Conservation (phyloP, 1,284 basidiomycete genomes). For the Volvariella surrecta region DNA sequence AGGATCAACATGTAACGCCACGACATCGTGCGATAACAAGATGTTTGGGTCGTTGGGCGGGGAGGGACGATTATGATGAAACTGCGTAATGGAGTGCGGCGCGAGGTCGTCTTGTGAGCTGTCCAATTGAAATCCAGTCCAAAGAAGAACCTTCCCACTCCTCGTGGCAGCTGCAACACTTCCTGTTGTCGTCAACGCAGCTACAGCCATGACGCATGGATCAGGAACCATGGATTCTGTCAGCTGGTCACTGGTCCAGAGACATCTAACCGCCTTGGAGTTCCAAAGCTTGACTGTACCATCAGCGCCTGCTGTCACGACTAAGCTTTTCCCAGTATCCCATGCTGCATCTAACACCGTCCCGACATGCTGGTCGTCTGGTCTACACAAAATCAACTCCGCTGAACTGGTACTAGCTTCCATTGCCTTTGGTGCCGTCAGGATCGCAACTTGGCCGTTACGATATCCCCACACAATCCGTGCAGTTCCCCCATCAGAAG, state of each 20-base stretch:
- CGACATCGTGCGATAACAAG: slow-evolving; percentile 11
- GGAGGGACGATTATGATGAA: too few relatives aligned
- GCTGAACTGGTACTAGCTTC: slow-evolving; percentile 13
- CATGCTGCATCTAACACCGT: slow-evolving; percentile 45
- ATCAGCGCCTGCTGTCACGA: slow-evolving; percentile 51
- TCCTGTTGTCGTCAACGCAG: slow-evolving; percentile 33
- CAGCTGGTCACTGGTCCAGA: slow-evolving; percentile 52
- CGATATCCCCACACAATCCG: slow-evolving; percentile 72
- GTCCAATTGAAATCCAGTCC: slow-evolving; percentile 30
- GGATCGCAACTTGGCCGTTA: slow-evolving; percentile 62
- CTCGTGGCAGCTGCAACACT: slow-evolving; percentile 39
- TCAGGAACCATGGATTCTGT: slow-evolving; percentile 29
- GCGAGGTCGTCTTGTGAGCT: slow-evolving; percentile 7
- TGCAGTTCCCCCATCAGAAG: slow-evolving; percentile 59
- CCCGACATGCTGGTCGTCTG: slow-evolving; percentile 52
- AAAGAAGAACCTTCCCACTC: slow-evolving; percentile 50
- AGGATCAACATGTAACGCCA: slow-evolving; percentile 18
- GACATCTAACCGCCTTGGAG: slow-evolving; percentile 36
- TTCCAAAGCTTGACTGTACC: slow-evolving; percentile 71
- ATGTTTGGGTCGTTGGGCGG: slow-evolving; percentile 6
- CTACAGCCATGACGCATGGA: slow-evolving; percentile 39
- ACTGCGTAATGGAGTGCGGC: slow-evolving; percentile 4
- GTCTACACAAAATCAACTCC: slow-evolving; percentile 32
- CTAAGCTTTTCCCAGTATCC: slow-evolving; percentile 26
- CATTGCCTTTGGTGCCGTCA: slow-evolving; percentile 40